Conservation (phyloP, 257 asterid genomes). For the Anisodus tanguticus region DNA sequence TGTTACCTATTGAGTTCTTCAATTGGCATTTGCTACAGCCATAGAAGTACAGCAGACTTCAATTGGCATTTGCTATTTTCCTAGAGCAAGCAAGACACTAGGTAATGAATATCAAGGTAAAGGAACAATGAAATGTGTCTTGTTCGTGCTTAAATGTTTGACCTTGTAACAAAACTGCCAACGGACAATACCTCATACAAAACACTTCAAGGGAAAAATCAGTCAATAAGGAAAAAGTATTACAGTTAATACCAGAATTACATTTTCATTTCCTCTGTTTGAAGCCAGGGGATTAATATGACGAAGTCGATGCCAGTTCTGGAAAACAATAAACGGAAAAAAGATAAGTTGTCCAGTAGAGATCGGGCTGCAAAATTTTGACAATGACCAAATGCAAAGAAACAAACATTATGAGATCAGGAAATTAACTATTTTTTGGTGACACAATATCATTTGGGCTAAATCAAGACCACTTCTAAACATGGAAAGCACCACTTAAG, state of each 20-base stretch:
- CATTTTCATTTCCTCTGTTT: conserved; percentile 28
- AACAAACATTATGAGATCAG: background rate
- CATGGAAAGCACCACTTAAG: background rate
- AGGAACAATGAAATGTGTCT: background rate
- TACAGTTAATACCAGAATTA: conserved; percentile 28
- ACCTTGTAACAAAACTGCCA: conserved; percentile 11
- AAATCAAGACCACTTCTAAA: no score
- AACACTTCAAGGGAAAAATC: background rate
- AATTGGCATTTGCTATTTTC: conserved; percentile 24
- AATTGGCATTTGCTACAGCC: no score
- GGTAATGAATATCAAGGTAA: background rate
- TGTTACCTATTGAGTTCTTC: background rate
- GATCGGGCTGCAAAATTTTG: background rate
- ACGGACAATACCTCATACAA: conserved; percentile 13
- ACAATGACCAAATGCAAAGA: background rate
- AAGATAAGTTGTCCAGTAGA: background rate
- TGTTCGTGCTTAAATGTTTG: conserved; percentile 7
- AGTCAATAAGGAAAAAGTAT: background rate
- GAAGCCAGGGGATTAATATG: conserved; percentile 18
- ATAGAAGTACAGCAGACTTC: background rate
- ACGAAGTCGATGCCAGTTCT: conserved; percentile 25
- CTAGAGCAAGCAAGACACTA: conserved; percentile 18
- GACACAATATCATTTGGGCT: no score
- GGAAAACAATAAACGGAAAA: background rate
- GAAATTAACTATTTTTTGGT: background rate